Evolutionary conservation across 192 early-diverging fungal species (phyloP), one percentile per base, ranked within the genome.

Genomic region (Geranomyces variabilis): DNA sequence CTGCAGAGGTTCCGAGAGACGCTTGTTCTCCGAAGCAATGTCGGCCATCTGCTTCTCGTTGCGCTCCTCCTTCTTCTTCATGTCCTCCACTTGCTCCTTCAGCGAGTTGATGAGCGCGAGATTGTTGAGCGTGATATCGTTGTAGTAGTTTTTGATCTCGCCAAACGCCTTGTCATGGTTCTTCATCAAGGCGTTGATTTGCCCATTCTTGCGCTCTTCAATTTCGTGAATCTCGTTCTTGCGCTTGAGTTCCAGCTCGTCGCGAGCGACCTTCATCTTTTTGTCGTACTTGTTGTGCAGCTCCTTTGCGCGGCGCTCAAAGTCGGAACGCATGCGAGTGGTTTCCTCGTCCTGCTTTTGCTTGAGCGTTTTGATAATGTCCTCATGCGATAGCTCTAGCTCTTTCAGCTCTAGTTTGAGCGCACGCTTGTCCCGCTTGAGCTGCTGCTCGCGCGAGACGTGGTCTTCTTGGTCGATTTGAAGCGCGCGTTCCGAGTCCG

Each of bases 91-190:
- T 79, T 89, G 87, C 76, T 89, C 87, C 86, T 88, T 88, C 21
- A 89, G 71, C 43, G 84, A 84, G 63, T 89, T 89, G 73, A 89
- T 89, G 41, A 89, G 70, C 4, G 86, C 86, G 30, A 89, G 67
- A 57, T 89, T 89, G 75, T 89, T 89, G 66, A 89, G 65, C 48
- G 87, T 89, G 58, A 89, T 89, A 72, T 89, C 87, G 75, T 89
- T 89, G 75, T 89, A 89, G 73, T 89, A 89, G 70, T 88, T 89
- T 71, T 89, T 89, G 73, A 89, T 89, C 69, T 89, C 87, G 13
- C 86, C 81, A 73, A 89, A 89, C 8, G 82, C 86, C 71, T 87
- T 89, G 61, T 89, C 85, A 66, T 89, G 87, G 69, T 86, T 87
- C 80, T 89, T 89, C 86, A 89, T 87, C 59, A 89, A 58, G 0